phyloP scores from a whole-genome alignment of 768 basidiomycete genomes.

The Kwoniella shandongensis region DNA sequence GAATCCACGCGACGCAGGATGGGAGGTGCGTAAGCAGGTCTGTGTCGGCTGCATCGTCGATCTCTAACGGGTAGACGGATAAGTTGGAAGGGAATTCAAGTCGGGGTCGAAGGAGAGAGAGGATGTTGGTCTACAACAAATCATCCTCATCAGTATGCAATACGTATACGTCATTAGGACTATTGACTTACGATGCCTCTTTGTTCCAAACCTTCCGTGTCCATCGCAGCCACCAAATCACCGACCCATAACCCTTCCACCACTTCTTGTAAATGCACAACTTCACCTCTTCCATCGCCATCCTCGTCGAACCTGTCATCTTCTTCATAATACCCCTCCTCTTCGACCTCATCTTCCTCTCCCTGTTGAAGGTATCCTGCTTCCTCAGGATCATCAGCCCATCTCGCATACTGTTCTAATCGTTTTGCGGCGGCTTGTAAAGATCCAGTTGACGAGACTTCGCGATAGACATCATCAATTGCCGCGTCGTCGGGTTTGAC shows the following conservation, averaged over 20 bases:
- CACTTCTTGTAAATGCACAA: constrained; percentile 83
- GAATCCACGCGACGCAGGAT: constrained; percentile 78
- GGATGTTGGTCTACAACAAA: constrained; percentile 68
- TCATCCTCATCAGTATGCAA: constrained; percentile 52
- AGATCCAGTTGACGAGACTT: constrained; percentile 32
- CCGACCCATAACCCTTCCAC: constrained; percentile 82
- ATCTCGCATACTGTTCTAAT: constrained; percentile 24
- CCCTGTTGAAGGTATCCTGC: constrained; percentile 21
- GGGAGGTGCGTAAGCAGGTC: constrained; percentile 78
- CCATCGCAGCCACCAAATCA: constrained; percentile 68
- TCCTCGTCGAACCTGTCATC: constrained; percentile 69
- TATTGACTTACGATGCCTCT: constrained; percentile 66
- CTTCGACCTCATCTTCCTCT: constrained; percentile 55
- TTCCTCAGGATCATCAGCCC: constrained; percentile 36
- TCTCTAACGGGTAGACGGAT: constrained; percentile 43
- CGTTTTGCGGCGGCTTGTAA: constrained; percentile 38
- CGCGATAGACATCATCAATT: constrained; percentile 31
- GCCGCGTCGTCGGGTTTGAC: constrained; percentile 38
- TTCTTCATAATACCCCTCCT: constrained; percentile 69
- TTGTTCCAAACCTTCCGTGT: constrained; percentile 64
- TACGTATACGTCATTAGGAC: constrained; percentile 69
- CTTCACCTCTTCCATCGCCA: constrained; percentile 74
- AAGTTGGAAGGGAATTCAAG: constrained; percentile 55
- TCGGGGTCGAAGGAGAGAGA: constrained; percentile 74
- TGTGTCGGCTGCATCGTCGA: constrained; percentile 58